Base-by-base conservation (phyloP, 2,329 filamentous ascomycete species). In the Cercospora berteroae region DNA sequence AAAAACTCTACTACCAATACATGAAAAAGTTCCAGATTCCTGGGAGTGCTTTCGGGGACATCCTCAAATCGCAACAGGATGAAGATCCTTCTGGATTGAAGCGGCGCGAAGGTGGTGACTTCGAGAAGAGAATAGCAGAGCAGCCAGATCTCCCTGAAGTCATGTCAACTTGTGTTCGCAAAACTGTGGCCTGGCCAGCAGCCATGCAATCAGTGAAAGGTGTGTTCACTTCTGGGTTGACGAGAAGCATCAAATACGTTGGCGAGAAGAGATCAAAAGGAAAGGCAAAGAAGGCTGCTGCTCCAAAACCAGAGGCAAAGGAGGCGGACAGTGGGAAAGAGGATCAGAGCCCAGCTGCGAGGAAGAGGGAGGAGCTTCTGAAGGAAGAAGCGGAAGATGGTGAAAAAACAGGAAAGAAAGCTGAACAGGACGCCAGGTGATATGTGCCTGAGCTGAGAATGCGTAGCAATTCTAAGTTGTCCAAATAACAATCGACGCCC, bases 1-100 rank as follows among this genome's bases (percentile, higher is more conserved):
- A 91, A 63, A 94, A 93, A 67, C 83, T 99, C 0, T 99, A 99
- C 81, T 97, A 97, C 79, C 89, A 94, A 75, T 99, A 97, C 79
- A 94, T 97, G 79, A 89, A 90, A 77, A 94, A 96, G 75, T 96
- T 94, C 75, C 86, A 87, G 65, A 95, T 99, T 52, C 93, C 94
- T 0, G 88, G 89, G 16, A 86, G 87, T 4, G 93, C 97, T 64
- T 99, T 97, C 78, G 84, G 91, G 74, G 86, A 88, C 74, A 94
- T 98, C 88, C 89, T 97, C 79, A 86, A 92, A 67, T 86, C 88
- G n/a, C 87, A 85, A 50, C 86, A 86, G 65, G 90, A 95, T 64
- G 89, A 89, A 48, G 86, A 88, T 52, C 83, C 83, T 1, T 83
- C 84, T 18, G 84, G 88, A 13, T 89, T 96, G 75, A 89, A 88